Evolutionary conservation across 495 filamentous ascomycete genomes (phyloP).

Genomic region (Talaromyces wortmannii): DNA sequence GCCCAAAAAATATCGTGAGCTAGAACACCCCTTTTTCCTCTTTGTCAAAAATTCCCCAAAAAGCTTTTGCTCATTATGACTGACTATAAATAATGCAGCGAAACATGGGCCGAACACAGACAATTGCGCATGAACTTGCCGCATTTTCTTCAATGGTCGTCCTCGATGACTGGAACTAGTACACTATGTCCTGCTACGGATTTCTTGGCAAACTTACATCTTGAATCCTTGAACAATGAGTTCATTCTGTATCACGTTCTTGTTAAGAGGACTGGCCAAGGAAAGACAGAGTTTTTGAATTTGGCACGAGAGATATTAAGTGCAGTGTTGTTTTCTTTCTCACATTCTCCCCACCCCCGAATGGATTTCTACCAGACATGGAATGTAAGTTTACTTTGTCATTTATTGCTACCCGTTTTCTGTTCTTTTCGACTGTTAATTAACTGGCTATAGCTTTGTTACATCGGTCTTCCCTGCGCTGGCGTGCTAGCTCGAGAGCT

Average conservation of each 20-base stretch:
- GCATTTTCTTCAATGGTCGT: constrained; percentile 12
- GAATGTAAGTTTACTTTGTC: not conserved
- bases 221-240: constrained; percentile 41
- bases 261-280: constrained; percentile 29
- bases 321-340: constrained; percentile 21
- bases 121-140: not conserved
- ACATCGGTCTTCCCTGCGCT: constrained; percentile 42
- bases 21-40: no score
- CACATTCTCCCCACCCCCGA: not conserved
- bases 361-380: not conserved
- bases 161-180: constrained; percentile 11
- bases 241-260: constrained; percentile 47
- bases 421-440: not conserved
- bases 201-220: constrained; percentile 13
- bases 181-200: not conserved
- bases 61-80: not conserved
- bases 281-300: constrained; percentile 34
- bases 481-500: constrained; percentile 51
- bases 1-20: not conserved
- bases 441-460: constrained; percentile 18
- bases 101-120: constrained; percentile 1
- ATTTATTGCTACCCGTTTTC: not conserved
- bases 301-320: constrained; percentile 39
- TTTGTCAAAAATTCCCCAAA: not conserved
- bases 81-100: not conserved